Conservation (phyloP, 441 rosid species). For the Metrosideros polymorpha region DNA sequence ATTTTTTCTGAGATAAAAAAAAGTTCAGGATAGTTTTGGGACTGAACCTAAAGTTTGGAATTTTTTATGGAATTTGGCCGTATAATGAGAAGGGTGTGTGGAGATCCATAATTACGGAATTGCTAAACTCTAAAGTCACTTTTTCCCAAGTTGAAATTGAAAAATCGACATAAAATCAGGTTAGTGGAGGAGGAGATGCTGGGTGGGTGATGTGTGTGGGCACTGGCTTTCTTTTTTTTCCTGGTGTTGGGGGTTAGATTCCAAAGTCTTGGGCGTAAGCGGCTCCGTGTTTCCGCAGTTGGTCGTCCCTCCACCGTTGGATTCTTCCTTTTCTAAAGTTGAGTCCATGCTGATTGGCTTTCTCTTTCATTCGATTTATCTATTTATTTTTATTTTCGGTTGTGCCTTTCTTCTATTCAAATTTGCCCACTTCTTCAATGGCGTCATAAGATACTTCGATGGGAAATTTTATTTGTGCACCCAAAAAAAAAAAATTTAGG, state of each 20-base stretch:
- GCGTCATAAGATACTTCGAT: not conserved
- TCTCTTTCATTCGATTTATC: not conserved
- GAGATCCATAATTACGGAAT: not conserved
- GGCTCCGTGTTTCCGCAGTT: conserved; percentile 96
- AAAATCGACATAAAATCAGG: not conserved
- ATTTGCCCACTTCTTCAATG: not conserved
- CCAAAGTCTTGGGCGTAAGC: conserved; percentile 58
- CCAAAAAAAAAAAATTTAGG: not conserved
- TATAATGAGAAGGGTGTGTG: not conserved
- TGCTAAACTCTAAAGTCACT: not conserved
- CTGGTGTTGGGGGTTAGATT: conserved; percentile 18
- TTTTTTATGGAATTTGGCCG: too few species aligned
- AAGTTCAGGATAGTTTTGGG: too few species aligned
- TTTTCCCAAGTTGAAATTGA: not conserved
- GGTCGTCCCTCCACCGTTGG: conserved; percentile 55
- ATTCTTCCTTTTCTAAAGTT: conserved; percentile 2
- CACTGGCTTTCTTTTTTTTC: not conserved
- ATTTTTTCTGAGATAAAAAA: too few species aligned
- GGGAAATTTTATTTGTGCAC: not conserved
- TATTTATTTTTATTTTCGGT: not conserved
- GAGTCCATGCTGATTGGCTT: not conserved
- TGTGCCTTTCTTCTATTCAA: not conserved
- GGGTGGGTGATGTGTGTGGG: not conserved
- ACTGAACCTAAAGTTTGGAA: too few species aligned
- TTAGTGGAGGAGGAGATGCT: not conserved